phyloP scores from a whole-genome alignment of 2,329 filamentous ascomycete genomes.

The Venturia oleaginea region DNA sequence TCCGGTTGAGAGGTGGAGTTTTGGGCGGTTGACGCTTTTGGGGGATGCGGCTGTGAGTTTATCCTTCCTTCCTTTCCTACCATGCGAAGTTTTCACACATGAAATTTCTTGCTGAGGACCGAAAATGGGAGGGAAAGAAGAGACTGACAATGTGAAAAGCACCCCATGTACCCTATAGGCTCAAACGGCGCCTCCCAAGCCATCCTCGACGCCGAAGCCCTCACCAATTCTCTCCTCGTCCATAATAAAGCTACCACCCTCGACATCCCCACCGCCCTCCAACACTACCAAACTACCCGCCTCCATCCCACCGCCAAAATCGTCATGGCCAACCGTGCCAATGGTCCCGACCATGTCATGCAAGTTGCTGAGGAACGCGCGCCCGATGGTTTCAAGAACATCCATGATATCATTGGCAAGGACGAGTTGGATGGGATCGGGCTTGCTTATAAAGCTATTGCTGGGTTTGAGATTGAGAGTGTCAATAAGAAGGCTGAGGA shows the following conservation, averaged over 20 bases:
- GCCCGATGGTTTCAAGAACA: slow-evolving; percentile 32
- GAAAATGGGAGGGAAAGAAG: neutral
- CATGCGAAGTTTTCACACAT: slow-evolving; percentile 23
- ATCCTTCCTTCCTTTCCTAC: slow-evolving; percentile 14
- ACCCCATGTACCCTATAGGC: slow-evolving; percentile 37
- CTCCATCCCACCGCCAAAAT: slow-evolving; percentile 37
- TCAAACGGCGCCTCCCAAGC: slow-evolving; percentile 37
- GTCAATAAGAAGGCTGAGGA: slow-evolving; percentile 33
- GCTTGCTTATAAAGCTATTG: slow-evolving; percentile 30
- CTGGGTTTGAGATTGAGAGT: slow-evolving; percentile 38
- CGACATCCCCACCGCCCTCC: slow-evolving; percentile 27
- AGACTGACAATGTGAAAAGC: slow-evolving; percentile 11
- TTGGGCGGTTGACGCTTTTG: slow-evolving; percentile 29
- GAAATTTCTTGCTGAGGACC: neutral
- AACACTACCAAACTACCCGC: slow-evolving; percentile 31
- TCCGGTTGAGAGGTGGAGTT: slow-evolving; percentile 32
- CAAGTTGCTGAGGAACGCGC: slow-evolving; percentile 38
- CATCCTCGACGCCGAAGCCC: slow-evolving; percentile 35
- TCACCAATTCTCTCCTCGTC: slow-evolving; percentile 26
- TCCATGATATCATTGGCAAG: slow-evolving; percentile 33
- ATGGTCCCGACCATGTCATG: slow-evolving; percentile 39
- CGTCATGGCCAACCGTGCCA: slow-evolving; percentile 38
- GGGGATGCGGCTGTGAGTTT: slow-evolving; percentile 30
- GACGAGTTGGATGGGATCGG: slow-evolving; percentile 33
- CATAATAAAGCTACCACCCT: neutral